Percentiles rank a stretch among this genome's conserved stretches.
phyloP scores from a whole-genome alignment of 257 asterid species.

The Voacanga thouarsii region DNA sequence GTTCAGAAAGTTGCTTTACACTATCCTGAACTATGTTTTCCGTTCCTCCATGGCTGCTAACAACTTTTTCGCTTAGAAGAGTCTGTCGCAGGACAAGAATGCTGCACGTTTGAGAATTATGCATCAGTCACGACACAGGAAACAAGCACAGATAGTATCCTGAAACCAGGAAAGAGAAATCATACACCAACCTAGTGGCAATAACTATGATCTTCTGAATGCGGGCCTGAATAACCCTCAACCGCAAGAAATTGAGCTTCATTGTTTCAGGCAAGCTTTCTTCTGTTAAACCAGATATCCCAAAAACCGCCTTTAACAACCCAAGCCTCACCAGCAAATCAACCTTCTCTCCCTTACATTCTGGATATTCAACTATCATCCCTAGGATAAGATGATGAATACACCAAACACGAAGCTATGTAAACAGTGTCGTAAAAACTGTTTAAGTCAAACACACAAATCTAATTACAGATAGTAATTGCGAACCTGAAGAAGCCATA shows the following conservation, averaged over 20 bases:
- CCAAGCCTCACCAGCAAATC: conserved; percentile 86
- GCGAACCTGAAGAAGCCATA: conserved; percentile 40
- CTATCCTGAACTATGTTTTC: conserved; percentile 47
- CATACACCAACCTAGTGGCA: conserved; percentile 66
- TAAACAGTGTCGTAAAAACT: background rate
- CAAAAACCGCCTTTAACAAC: conserved; percentile 64
- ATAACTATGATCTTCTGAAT: conserved; percentile 83
- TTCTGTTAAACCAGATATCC: conserved; percentile 66
- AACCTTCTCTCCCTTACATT: conserved; percentile 76
- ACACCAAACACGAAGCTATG: background rate
- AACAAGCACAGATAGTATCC: background rate
- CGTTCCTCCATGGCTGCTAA: conserved; percentile 45
- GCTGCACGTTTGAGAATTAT: conserved; percentile 30
- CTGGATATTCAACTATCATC: conserved; percentile 35
- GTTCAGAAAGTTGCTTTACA: conserved; percentile 48
- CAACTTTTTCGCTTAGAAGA: conserved; percentile 51
- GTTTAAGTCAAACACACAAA: background rate
- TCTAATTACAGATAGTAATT: background rate
- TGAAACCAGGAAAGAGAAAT: background rate
- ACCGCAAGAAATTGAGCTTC: conserved; percentile 67
- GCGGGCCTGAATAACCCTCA: conserved; percentile 73
- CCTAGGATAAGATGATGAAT: conserved; percentile 30
- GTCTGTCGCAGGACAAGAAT: conserved; percentile 72
- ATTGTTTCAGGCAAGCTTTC: conserved; percentile 84
- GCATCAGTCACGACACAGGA: background rate